These are phyloP conservation scores for Linnemannia elongata DNA, from an alignment of 192 early-diverging fungal genomes.

Conservation along the genomic window DNA sequence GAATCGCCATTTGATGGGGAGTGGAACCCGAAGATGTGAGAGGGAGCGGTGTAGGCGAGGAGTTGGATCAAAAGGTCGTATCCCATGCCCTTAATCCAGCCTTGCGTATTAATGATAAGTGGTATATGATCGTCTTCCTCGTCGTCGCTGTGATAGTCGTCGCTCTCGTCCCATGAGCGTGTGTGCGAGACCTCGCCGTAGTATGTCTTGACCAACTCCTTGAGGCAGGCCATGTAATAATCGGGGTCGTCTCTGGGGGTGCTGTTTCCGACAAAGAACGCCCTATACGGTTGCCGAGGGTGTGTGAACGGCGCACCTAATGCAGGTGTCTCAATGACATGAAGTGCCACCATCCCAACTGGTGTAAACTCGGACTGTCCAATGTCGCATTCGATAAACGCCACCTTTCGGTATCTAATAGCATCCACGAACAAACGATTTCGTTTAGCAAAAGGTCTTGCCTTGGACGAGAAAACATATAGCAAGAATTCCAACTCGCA, in stretches of 20 bases:
- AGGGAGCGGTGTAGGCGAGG: slow-evolving; percentile 71
- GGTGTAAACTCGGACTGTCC: slow-evolving; percentile 94
- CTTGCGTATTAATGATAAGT: slow-evolving; percentile 95
- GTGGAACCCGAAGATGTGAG: slow-evolving; percentile 76
- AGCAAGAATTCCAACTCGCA: not conserved
- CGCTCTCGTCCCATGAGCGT: slow-evolving; percentile 22
- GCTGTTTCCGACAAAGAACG: slow-evolving; percentile 81
- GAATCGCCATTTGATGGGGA: slow-evolving; percentile 41
- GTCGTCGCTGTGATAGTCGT: slow-evolving; percentile 47
- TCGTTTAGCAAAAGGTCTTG: not conserved
- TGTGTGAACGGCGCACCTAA: slow-evolving; percentile 92
- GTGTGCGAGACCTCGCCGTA: slow-evolving; percentile 58
- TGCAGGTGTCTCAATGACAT: slow-evolving; percentile 76
- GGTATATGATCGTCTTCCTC: slow-evolving; percentile 68
- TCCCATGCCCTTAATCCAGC: slow-evolving; percentile 93
- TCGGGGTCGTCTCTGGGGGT: slow-evolving; percentile 87
- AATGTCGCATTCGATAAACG: slow-evolving; percentile 92
- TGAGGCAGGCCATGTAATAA: slow-evolving; percentile 79
- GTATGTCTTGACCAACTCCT: slow-evolving; percentile 73
- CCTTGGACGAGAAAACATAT: not conserved
- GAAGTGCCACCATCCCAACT: slow-evolving; percentile 83
- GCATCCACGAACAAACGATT: too few species aligned
- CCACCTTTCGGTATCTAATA: slow-evolving; percentile 74
- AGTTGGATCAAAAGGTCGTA: slow-evolving; percentile 84
- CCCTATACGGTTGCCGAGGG: slow-evolving; percentile 69